phyloP scores from a whole-genome alignment of 176 grass and related monocot genomes.

The Bolboschoenus planiculmis region DNA sequence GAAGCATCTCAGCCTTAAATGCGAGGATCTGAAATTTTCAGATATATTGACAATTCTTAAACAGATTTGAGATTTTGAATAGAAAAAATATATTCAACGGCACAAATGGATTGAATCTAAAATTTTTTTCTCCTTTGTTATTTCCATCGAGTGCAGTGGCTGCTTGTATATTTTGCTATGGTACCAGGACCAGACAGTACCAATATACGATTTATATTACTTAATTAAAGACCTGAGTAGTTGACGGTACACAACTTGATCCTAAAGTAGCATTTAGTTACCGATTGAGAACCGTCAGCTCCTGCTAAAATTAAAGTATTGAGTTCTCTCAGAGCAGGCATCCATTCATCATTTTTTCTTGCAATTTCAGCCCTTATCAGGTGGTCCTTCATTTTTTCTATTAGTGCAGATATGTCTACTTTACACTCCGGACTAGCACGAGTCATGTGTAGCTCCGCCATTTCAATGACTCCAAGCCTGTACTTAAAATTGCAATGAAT shows the following conservation, averaged over 20 bases:
- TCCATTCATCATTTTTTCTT: conserved; percentile 44
- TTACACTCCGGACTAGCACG: conserved; percentile 17
- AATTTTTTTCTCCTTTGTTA: background rate
- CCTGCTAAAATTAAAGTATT: conserved; percentile 44
- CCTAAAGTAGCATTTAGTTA: conserved; percentile 16
- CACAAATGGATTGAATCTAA: background rate
- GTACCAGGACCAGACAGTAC: background rate
- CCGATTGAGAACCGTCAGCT: conserved; percentile 43
- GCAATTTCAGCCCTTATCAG: conserved; percentile 35
- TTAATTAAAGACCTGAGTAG: no score
- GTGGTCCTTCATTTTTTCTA: conserved; percentile 52
- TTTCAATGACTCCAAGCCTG: conserved; percentile 52
- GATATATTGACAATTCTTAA: background rate
- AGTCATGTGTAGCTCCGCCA: conserved; percentile 38
- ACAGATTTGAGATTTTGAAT: background rate
- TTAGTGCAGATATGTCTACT: conserved; percentile 27
- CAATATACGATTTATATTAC: background rate
- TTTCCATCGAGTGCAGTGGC: background rate
- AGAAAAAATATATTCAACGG: background rate
- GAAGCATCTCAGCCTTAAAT: conserved; percentile 62
- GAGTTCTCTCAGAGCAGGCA: conserved; percentile 37
- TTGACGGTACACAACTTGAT: no score
- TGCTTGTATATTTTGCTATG: background rate
- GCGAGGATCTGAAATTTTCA: conserved; percentile 46
- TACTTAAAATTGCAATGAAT: conserved; percentile 1